Base-by-base conservation (phyloP, 2,329 filamentous ascomycete species). In the Phaeosphaeria sp. region DNA sequence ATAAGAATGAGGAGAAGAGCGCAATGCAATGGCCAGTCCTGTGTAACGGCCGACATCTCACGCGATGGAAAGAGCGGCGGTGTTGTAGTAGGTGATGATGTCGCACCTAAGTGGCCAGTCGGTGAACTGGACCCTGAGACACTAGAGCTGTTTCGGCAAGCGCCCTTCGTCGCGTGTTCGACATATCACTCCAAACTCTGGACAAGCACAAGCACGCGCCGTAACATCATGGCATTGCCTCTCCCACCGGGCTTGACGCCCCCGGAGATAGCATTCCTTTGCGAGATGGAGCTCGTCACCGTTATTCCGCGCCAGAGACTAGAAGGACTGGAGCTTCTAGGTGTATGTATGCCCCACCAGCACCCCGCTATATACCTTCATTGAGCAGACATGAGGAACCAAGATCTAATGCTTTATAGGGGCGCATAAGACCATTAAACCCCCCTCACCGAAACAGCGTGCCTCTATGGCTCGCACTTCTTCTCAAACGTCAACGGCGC, bases 211-310 rank as follows among this genome's bases (percentile, higher is more conserved):
- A 39, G 15, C 21, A 73, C 75, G 73, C 76, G 62, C 62, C 47
- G 33, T 47, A 52, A 69, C 30, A 36, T 65, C 54, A 89, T 89
- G 87, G 86, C 86, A 51, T 83, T 88, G 65, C 85, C 85, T 63
- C 81, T 88, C 43, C 84, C 85, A 41, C 81, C 84, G 62, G 86
- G 89, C 77, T 85, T 97, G 46, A 90, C 91, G 68, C 92, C 95
- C 58, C 84, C 91, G 63, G 95, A 99, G 80, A 90, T 96, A 46
- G 91, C 93, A 50, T 99, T 98, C 73, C 82, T 98, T 25, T 97
- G 93, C 78, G 95, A 99, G 81, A 98, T 97, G 93, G 94, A 98
- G 81, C 87, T 92, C 71, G 90, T 99, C 55, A 97, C 93, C 0
- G 86, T 99, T 21, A 88, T 98, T 50, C 95, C 95, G 36, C 91